Conservation (phyloP, 1,284 basidiomycete genomes). For the Xerocomus minutiporus region DNA sequence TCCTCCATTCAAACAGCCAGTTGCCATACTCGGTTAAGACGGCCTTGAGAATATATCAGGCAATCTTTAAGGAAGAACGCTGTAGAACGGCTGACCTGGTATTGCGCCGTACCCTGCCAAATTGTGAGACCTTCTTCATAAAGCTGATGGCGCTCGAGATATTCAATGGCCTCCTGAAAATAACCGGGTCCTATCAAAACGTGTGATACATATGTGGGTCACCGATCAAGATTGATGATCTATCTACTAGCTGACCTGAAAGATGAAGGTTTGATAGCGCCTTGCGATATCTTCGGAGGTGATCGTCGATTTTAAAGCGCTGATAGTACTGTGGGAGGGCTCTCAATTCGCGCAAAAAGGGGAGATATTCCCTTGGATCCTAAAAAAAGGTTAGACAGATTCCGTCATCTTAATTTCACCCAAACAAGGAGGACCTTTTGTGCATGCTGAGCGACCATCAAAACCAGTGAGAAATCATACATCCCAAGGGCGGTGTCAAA, state of each 20-base stretch:
- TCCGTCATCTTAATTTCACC: background rate
- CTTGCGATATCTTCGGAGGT: slow-evolving; percentile 73
- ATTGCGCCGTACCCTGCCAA: slow-evolving; percentile 62
- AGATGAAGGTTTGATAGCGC: slow-evolving; percentile 75
- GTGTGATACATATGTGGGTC: slow-evolving; percentile 9
- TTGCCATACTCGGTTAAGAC: slow-evolving; percentile 84
- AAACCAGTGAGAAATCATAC: slow-evolving; percentile 95
- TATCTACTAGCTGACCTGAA: slow-evolving; percentile 50
- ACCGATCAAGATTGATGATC: background rate
- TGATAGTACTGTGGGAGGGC: slow-evolving; percentile 81
- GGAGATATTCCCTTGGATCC: slow-evolving; percentile 97
- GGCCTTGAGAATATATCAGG: slow-evolving; percentile 31
- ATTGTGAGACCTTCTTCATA: slow-evolving; percentile 71
- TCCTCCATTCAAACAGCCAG: slow-evolving; percentile 80
- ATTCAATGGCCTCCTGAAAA: slow-evolving; percentile 78
- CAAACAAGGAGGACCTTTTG: slow-evolving; percentile 65
- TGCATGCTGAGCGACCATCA: slow-evolving; percentile 96
- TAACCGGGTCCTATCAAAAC: slow-evolving; percentile 45
- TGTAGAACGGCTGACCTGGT: slow-evolving; percentile 46
- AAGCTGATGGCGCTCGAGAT: slow-evolving; percentile 77
- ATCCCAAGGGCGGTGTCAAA: slow-evolving; percentile 96
- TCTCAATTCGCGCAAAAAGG: slow-evolving; percentile 89
- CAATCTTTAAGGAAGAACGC: background rate
- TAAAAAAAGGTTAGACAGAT: slow-evolving; percentile 33
- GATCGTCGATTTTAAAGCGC: slow-evolving; percentile 89